phyloP scores from a whole-genome alignment of 2,329 filamentous ascomycete species.

The Xylariaceae sp. region DNA sequence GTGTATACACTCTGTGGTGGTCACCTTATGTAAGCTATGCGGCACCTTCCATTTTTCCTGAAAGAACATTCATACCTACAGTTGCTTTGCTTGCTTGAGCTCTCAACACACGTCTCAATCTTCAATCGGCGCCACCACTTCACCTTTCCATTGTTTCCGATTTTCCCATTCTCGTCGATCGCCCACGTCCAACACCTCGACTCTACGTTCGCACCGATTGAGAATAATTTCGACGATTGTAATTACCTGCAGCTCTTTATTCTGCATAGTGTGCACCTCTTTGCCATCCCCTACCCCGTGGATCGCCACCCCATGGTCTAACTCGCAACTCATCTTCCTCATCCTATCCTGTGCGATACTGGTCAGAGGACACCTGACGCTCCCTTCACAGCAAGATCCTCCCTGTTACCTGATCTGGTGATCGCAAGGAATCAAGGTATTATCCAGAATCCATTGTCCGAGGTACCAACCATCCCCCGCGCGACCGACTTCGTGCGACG shows the following conservation, averaged over 20 bases:
- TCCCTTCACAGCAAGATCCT: neutral
- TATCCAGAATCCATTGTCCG: neutral
- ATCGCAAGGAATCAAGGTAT: neutral
- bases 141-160: constrained; percentile 13
- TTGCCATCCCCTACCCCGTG: neutral
- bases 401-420: neutral
- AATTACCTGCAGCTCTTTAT: neutral
- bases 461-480: too few relatives aligned
- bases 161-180: neutral
- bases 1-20: constrained; percentile 1
- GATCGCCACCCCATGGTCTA: neutral
- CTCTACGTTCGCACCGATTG: constrained; percentile 1
- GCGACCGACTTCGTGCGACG: neutral
- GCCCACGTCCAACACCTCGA: neutral
- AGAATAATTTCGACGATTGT: neutral
- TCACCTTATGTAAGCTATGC: constrained; percentile 13
- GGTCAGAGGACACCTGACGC: neutral
- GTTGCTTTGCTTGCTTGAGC: neutral
- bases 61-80: too few relatives aligned
- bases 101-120: too few relatives aligned
- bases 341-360: neutral
- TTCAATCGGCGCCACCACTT: constrained; percentile 3
- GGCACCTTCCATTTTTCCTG: constrained; percentile 11
- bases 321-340: neutral
- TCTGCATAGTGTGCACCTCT: neutral